Base-by-base conservation (phyloP, 352 stramenopile species). In the Phytophthora cryptogea region DNA sequence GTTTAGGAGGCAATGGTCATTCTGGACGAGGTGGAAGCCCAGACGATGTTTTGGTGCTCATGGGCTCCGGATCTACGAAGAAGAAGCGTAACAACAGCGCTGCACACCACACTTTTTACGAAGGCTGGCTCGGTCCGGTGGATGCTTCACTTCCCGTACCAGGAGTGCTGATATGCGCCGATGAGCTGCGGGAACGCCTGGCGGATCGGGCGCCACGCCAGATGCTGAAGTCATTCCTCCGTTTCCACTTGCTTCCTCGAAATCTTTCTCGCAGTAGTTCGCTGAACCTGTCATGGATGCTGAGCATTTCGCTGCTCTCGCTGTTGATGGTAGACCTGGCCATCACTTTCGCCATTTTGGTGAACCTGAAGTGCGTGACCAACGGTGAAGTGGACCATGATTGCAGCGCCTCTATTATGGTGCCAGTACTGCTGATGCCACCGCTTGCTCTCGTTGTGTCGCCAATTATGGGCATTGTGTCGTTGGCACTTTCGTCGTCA, bases 281-380 rank as follows among this genome's bases (percentile, higher is more conserved):
- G 28, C 54, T 91, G 14, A 78, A 80, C 27, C 45, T 83, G 27
- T 68, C 73, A 37, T 93, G 84, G 84, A 86, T 90, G 68, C 57
- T 90, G 20, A 86, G 75, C 32, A 78, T 84, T 27, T 76, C 81
- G 27, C 52, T 93, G 31, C 54, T 91, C 14, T 65, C 66, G 36
- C 68, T 91, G 35, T 68, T 93, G 17, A 88, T 93, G 74, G 65
- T 89, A 30, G 83, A 93, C 52, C 52, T 93, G 33, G 81, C 79
- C n/a, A 90, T 88, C 56, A 89, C 83, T 37, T 86, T 91, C 39
- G 81, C 80, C 42, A 88, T 90, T 47, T 70, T 93, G 36, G 81
- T 88, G 14, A 93, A 93, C 53, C 62, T 93, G 20, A 88, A 89
- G 53, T 93, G 83, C 42, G 83, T 91, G 26, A 88, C 77, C 14